Base-by-base conservation (phyloP, 2,329 filamentous ascomycete species). In the Fusarium sarcochroum region DNA sequence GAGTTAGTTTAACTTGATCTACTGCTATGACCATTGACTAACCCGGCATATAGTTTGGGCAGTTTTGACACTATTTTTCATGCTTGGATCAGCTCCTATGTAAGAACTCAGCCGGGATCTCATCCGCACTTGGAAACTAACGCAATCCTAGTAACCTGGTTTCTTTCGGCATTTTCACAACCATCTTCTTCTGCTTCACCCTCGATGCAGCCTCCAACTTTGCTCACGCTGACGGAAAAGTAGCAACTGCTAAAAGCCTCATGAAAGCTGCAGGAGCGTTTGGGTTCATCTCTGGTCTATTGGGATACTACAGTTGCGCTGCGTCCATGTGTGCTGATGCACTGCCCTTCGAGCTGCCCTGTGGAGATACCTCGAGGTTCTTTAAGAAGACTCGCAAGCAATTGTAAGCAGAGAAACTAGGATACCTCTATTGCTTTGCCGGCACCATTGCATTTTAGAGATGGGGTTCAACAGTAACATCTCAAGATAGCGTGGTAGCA, bases 11-110 rank as follows among this genome's bases (percentile, higher is more conserved):
- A 20, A 2, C 3, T 11, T 1, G 17, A 9, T 14, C 7, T 4
- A 21, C 14, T 8, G 6, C 3, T 1, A 11, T 5, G 4, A 8
- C 3, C 21, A 13, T 1, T 1, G 9, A 11, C 63, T 68, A 46
- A 70, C 6, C 0, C 2, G 6, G n/a, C 6, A 10, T 10, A 8
- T 38, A 76, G 74, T 76, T 23, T 76, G 70, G 73, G 73, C 66
- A 8, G 73, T 76, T 1, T 38, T 76, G 17, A 72, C 75, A 9
- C 34, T 71, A 1, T 76, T 76, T 54, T 76, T 76, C 49, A 64
- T 76, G 54, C 56, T 76, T 23, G 74, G 68, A 25, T 71, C 70
- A 9, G 48, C 70, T 9, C 55, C 68, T 0, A 66, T 71, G 73
- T 74, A 45, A 65, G 72, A 46, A 3, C 3, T 3, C 17, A 8